These are phyloP conservation scores for Zhuliangozyma blackwelliae DNA, from an alignment of 1,139 yeast species.

Conservation along the genomic window DNA sequence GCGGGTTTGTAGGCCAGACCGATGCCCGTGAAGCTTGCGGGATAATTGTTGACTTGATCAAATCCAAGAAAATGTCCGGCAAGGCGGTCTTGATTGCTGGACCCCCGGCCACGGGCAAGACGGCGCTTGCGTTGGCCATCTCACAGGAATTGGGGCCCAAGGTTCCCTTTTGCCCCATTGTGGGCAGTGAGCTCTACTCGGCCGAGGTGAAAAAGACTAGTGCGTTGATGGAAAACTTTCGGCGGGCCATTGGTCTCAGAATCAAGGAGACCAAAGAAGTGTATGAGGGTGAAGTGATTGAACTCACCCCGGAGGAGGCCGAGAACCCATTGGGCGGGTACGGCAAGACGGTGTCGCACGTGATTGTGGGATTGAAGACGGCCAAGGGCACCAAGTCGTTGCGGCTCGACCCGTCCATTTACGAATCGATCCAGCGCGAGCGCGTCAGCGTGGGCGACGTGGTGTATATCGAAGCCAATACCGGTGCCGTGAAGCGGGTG, in stretches of 20 bases:
- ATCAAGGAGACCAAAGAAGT: slow-evolving; percentile 97
- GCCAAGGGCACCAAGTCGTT: slow-evolving; percentile 94
- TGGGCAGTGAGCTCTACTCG: slow-evolving; percentile 91
- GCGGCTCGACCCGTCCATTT: slow-evolving; percentile 90
- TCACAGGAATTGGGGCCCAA: slow-evolving; percentile 98
- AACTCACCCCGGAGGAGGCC: slow-evolving; percentile 93
- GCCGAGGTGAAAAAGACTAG: slow-evolving; percentile 98
- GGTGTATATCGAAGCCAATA: slow-evolving; percentile 92
- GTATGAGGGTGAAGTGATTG: slow-evolving; percentile 97
- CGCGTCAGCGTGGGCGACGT: slow-evolving; percentile 95
- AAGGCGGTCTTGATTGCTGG: slow-evolving; percentile 95
- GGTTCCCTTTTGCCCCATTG: slow-evolving; percentile 97
- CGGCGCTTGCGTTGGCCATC: slow-evolving; percentile 92
- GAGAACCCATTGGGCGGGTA: slow-evolving; percentile 97
- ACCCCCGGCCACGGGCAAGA: slow-evolving; percentile 97
- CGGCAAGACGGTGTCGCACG: slow-evolving; percentile 94
- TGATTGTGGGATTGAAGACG: slow-evolving; percentile 88
- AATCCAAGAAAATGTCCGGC: slow-evolving; percentile 91
- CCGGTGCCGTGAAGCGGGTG: slow-evolving; percentile 96
- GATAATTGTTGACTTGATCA: slow-evolving; percentile 87
- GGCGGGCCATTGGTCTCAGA: slow-evolving; percentile 93
- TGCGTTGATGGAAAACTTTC: slow-evolving; percentile 93
- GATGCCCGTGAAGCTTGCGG: slow-evolving; percentile 98
- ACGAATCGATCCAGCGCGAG: slow-evolving; percentile 94
- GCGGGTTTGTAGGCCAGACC: slow-evolving; percentile 93